Conservation (phyloP, 2,329 filamentous ascomycete species). For the Tolypocladium album region DNA sequence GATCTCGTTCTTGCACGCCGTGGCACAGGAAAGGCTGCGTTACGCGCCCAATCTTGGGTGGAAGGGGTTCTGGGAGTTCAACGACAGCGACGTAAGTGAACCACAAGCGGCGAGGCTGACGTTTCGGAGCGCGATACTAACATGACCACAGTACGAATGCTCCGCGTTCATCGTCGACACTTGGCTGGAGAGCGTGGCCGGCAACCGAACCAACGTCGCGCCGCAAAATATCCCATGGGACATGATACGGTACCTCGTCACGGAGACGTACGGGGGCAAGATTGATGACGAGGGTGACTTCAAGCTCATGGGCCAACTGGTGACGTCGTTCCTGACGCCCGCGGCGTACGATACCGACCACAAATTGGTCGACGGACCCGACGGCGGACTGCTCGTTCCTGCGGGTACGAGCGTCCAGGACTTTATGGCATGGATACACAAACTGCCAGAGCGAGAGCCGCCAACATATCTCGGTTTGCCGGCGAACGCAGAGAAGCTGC, state of each 20-base stretch:
- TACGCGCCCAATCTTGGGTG: slow-evolving; percentile 91
- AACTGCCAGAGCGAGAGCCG: slow-evolving; percentile 86
- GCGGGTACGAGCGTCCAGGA: slow-evolving; percentile 72
- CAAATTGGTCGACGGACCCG: slow-evolving; percentile 63
- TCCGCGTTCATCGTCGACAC: slow-evolving; percentile 91
- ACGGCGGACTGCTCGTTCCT: slow-evolving; percentile 62
- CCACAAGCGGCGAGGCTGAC: background rate
- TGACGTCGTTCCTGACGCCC: slow-evolving; percentile 69
- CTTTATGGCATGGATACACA: slow-evolving; percentile 86
- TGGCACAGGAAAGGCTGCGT: slow-evolving; percentile 86
- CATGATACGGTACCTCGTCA: slow-evolving; percentile 81
- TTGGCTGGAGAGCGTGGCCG: slow-evolving; percentile 77
- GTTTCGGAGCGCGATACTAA: slow-evolving; percentile 1
- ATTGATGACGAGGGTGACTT: slow-evolving; percentile 89
- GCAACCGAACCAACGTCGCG: slow-evolving; percentile 83
- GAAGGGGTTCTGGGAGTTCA: slow-evolving; percentile 99
- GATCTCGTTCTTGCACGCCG: slow-evolving; percentile 88
- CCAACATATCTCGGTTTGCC: slow-evolving; percentile 90
- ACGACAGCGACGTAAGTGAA: slow-evolving; percentile 89
- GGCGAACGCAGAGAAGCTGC: slow-evolving; percentile 89
- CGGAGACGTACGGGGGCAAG: slow-evolving; percentile 95
- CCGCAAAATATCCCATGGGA: slow-evolving; percentile 94
- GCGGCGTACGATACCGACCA: slow-evolving; percentile 88
- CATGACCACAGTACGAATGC: slow-evolving; percentile 69
- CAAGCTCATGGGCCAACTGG: slow-evolving; percentile 58